Base-by-base conservation (phyloP, 2,329 filamentous ascomycete species). In the Fusarium pseudograminearum region DNA sequence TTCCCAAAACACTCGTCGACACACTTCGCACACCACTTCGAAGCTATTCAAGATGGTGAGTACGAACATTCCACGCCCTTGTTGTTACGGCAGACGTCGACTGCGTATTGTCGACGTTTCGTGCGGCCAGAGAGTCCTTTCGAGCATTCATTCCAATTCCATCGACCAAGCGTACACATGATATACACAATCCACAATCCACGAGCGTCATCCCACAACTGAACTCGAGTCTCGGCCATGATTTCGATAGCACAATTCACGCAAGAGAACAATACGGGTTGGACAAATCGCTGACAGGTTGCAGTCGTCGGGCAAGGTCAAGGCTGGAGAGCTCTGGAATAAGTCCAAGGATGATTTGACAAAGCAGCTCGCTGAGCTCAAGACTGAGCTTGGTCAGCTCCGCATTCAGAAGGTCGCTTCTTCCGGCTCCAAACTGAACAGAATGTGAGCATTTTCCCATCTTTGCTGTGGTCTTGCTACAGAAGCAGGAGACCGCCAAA, bases 321-420 rank as follows among this genome's bases (percentile, higher is more conserved):
- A 98, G 92, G 91, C 95, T 84, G 90, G 89, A 86, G 89, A 93
- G 87, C 93, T 99, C 85, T 98, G 96, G 96, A 90, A 90, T 87
- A 99, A 99, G 93, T 94, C 89, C 91, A 98, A 98, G 91, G 93
- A 97, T 82, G 97, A 99, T 80, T 89, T 99, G 85, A 89, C 90
- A 82, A 97, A 96, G 90, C 94, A 97, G 85, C 91, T 98, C 81
- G 90, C 90, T 79, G 94, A 97, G 85, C 88, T 97, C 83, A 97
- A 98, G 93, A 90, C 91, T 74, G 97, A 99, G 89, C 91, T 99
- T 77, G 93, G 93, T 81, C 91, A 95, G 87, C 90, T 99, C 81
- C 92, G 96, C 83, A 97, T 97, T 82, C 95, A 98, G 88, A 98
- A 99, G 92, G 94, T 99, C 83, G 89, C 94, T 81, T 97, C 95